Percentiles rank a stretch among this genome's conserved stretches.
Evolutionary conservation across 495 filamentous ascomycete species (phyloP).

Genomic region (Staphylotrichum longicolle): DNA sequence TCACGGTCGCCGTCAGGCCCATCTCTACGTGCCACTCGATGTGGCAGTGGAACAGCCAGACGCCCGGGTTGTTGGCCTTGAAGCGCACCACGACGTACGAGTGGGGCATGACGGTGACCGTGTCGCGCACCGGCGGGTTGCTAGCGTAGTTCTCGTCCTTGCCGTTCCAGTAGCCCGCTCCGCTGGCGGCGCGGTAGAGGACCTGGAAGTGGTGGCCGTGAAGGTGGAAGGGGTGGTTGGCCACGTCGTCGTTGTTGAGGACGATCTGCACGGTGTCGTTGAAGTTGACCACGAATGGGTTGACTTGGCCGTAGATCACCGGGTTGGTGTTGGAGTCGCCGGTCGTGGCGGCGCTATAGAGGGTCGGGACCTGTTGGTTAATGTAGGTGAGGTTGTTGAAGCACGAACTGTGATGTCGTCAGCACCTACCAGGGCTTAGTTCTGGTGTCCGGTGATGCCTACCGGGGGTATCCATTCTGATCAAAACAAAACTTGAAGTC

Average conservation of each 20-base stretch:
- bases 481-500: slow-evolving; percentile 60
- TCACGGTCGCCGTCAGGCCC: slow-evolving; percentile 67
- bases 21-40: slow-evolving; percentile 77
- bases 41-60: slow-evolving; percentile 82
- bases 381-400: slow-evolving; percentile 77
- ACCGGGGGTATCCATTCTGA: slow-evolving; percentile 61
- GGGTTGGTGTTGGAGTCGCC: slow-evolving; percentile 60
- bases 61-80: slow-evolving; percentile 66
- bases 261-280: slow-evolving; percentile 72
- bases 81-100: slow-evolving; percentile 60
- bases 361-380: slow-evolving; percentile 68
- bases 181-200: slow-evolving; percentile 49
- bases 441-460: background rate
- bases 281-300: slow-evolving; percentile 62
- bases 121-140: slow-evolving; percentile 53
- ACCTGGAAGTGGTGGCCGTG: slow-evolving; percentile 83
- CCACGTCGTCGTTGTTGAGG: slow-evolving; percentile 72
- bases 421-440: background rate
- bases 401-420: slow-evolving; percentile 53
- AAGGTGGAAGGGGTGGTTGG: slow-evolving; percentile 54
- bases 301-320: slow-evolving; percentile 71
- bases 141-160: slow-evolving; percentile 44
- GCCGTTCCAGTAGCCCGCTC: slow-evolving; percentile 40
- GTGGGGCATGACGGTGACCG: slow-evolving; percentile 51
- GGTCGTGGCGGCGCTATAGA: slow-evolving; percentile 70